These are phyloP conservation scores for Aureobasidium sp. DNA, from an alignment of 2,329 filamentous ascomycete genomes.

Conservation along the genomic window DNA sequence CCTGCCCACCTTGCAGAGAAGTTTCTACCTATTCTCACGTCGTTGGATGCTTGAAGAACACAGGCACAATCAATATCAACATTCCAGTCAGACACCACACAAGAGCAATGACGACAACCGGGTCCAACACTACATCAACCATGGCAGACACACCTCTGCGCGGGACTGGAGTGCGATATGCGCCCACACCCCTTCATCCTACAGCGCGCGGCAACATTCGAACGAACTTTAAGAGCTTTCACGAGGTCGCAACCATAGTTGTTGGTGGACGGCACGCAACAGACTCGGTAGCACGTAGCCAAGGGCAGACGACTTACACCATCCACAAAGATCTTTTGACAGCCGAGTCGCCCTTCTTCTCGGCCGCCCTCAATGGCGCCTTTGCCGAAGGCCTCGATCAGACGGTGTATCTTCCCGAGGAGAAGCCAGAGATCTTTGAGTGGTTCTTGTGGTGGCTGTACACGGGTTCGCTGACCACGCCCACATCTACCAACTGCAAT, in stretches of 20 bases:
- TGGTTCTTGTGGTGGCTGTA: constrained; percentile 46
- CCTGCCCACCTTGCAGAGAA: neutral
- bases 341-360: constrained; percentile 41
- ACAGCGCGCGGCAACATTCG: constrained; percentile 21
- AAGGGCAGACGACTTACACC: constrained; percentile 31
- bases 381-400: constrained; percentile 39
- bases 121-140: neutral
- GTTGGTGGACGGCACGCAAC: constrained; percentile 27
- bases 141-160: constrained; percentile 3
- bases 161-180: neutral
- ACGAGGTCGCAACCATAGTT: constrained; percentile 30
- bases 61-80: neutral
- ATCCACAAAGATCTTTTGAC: constrained; percentile 43
- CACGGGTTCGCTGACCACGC: constrained; percentile 30
- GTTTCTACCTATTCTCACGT: neutral
- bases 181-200: constrained; percentile 14
- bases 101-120: constrained; percentile 1
- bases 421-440: constrained; percentile 38
- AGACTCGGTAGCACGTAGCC: constrained; percentile 14
- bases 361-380: constrained; percentile 38
- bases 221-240: constrained; percentile 31
- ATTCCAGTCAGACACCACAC: neutral
- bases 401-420: constrained; percentile 35
- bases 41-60: neutral
- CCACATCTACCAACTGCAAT: constrained; percentile 2